phyloP scores from a whole-genome alignment of 306 rosid genomes.

The Astragalus membranaceus region DNA sequence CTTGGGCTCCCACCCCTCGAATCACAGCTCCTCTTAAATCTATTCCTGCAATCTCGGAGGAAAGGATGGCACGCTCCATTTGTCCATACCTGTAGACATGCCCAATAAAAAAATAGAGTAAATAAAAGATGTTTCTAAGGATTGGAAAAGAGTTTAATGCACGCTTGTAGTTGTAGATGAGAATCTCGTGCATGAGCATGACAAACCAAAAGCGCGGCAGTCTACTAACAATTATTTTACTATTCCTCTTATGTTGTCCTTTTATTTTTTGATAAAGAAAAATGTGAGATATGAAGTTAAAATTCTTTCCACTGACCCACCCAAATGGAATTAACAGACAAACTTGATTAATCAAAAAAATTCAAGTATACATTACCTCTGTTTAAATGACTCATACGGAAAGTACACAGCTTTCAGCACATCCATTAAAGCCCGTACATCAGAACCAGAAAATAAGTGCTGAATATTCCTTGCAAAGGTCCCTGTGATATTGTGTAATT shows the following conservation, averaged over 20 bases:
- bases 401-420: conserved; percentile 73
- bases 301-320: not conserved
- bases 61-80: conserved; percentile 96
- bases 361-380: conserved; percentile 45
- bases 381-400: conserved; percentile 89
- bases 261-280: not conserved
- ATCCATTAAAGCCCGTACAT: conserved; percentile 61
- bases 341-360: not conserved
- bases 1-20: conserved; percentile 98
- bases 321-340: not conserved
- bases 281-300: conserved; percentile 1
- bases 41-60: conserved; percentile 84
- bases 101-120: conserved; percentile 19
- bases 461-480: conserved; percentile 93
- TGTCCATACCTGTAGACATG: conserved; percentile 75
- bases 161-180: not conserved
- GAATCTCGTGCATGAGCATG: not conserved
- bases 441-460: conserved; percentile 85
- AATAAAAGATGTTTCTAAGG: conserved; percentile 12
- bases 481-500: conserved; percentile 86
- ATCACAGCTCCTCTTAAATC: conserved; percentile 99
- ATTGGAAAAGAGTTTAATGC: not conserved
- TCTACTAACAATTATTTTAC: not conserved
- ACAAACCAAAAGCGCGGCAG: conserved; percentile 2
- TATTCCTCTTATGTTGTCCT: not conserved